phyloP scores from a whole-genome alignment of 2,329 filamentous ascomycete species.

The Emergomyces africanus region DNA sequence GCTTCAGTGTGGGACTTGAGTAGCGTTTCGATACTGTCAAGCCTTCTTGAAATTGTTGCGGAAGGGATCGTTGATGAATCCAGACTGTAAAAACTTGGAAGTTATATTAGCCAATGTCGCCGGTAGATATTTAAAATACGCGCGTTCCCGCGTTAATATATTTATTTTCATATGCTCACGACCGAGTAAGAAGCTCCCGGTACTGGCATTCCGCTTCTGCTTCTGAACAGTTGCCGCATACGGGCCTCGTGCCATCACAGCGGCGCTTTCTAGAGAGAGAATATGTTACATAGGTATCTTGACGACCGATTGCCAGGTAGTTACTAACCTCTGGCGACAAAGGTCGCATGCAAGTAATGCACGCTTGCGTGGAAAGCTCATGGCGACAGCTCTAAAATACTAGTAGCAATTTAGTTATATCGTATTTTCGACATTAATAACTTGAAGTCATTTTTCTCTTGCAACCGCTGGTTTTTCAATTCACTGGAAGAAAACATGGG shows the following conservation, averaged over 20 bases:
- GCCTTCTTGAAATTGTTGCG: conserved; percentile 3
- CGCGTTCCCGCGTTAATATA: too few species aligned
- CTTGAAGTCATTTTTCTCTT: background rate
- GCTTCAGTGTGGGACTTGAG: conserved; percentile 4
- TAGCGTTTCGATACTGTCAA: conserved; percentile 1
- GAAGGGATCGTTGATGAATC: background rate
- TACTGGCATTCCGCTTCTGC: conserved; percentile 9
- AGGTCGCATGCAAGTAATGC: conserved; percentile 8
- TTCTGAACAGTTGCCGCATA: conserved; percentile 7
- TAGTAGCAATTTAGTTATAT: too few species aligned
- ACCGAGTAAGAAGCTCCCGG: conserved; percentile 8
- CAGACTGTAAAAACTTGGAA: background rate
- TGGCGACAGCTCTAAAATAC: background rate
- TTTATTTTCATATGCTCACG: conserved; percentile 1
- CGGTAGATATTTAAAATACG: background rate
- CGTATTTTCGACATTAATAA: background rate
- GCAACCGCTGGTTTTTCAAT: background rate
- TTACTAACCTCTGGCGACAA: conserved; percentile 7
- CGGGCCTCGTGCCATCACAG: conserved; percentile 9
- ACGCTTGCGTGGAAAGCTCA: conserved; percentile 7
- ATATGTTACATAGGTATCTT: background rate
- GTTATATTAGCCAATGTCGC: background rate
- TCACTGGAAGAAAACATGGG: background rate
- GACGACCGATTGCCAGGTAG: background rate
- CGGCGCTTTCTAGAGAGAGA: conserved; percentile 6